These are phyloP conservation scores for Beauveria scarabaeidicola DNA, from an alignment of 2,329 filamentous ascomycete genomes.

Conservation along the genomic window DNA sequence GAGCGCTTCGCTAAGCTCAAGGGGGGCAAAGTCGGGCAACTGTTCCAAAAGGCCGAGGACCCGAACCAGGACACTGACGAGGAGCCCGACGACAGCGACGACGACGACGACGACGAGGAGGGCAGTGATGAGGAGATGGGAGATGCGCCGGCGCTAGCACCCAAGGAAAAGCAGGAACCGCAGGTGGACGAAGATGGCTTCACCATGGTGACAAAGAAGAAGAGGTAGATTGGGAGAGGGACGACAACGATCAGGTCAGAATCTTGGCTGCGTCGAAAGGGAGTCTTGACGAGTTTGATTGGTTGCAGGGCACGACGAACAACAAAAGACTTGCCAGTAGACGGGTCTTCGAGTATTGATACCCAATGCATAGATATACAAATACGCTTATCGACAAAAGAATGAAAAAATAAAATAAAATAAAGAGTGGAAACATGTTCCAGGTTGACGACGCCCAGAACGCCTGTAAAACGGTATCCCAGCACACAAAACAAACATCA, in stretches of 20 bases:
- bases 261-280: not conserved
- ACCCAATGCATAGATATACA: slow-evolving; percentile 15
- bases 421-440: not conserved
- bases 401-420: not conserved
- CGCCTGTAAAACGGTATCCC: not conserved
- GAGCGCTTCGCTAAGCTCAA: slow-evolving; percentile 53
- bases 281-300: not conserved
- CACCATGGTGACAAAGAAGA: slow-evolving; percentile 64
- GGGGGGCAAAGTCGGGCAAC: slow-evolving; percentile 45
- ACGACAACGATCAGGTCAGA: not conserved
- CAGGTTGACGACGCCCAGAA: not conserved
- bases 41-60: slow-evolving; percentile 48
- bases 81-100: slow-evolving; percentile 38
- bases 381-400: not conserved
- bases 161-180: slow-evolving; percentile 57
- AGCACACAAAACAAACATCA: not conserved
- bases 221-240: slow-evolving; percentile 36
- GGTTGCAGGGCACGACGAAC: not conserved
- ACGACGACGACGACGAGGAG: slow-evolving; percentile 48
- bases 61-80: slow-evolving; percentile 51
- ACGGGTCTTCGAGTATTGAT: slow-evolving; percentile 5
- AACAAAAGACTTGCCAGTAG: not conserved
- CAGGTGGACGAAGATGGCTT: slow-evolving; percentile 78
- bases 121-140: slow-evolving; percentile 57
- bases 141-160: slow-evolving; percentile 46